A percentile compares a stretch with the other conserved stretches of the same genome.
Conservation (phyloP, 805 yeast genomes). For the Wickerhamiella occidentalis region DNA sequence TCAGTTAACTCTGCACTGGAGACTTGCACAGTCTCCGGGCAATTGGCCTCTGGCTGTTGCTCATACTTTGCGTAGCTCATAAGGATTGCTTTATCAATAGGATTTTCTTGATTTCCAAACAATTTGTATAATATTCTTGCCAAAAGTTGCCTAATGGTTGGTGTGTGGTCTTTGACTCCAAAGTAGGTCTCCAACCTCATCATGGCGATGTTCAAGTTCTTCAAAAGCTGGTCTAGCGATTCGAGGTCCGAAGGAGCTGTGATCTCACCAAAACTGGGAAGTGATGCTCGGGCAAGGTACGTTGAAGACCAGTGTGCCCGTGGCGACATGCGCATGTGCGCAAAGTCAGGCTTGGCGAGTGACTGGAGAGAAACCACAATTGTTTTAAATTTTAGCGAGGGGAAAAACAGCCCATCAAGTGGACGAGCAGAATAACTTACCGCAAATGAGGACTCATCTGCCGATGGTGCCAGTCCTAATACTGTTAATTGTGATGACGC, state of each 20-base stretch:
- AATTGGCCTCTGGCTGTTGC: not conserved
- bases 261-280: not conserved
- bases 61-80: not conserved
- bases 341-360: not conserved
- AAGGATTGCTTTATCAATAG: constrained; percentile 7
- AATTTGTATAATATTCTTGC: not conserved
- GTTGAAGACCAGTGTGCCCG: constrained; percentile 5
- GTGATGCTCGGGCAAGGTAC: not conserved
- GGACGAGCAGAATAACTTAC: constrained; percentile 4
- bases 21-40: not conserved
- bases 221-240: not conserved
- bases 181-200: constrained; percentile 1
- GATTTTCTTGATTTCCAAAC: not conserved
- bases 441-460: constrained; percentile 2
- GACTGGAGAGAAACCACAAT: not conserved
- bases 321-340: not conserved
- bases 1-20: not conserved
- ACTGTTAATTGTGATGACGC: not conserved
- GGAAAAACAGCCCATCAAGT: not conserved
- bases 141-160: not conserved
- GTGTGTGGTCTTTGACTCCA: constrained; percentile 1
- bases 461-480: not conserved
- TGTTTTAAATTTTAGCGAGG: not conserved
- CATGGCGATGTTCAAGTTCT: not conserved
- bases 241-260: not conserved